A percentile compares a stretch with the other conserved stretches of the same genome.
phyloP scores from a whole-genome alignment of 2,329 filamentous ascomycete genomes.

The Phoma sp. region DNA sequence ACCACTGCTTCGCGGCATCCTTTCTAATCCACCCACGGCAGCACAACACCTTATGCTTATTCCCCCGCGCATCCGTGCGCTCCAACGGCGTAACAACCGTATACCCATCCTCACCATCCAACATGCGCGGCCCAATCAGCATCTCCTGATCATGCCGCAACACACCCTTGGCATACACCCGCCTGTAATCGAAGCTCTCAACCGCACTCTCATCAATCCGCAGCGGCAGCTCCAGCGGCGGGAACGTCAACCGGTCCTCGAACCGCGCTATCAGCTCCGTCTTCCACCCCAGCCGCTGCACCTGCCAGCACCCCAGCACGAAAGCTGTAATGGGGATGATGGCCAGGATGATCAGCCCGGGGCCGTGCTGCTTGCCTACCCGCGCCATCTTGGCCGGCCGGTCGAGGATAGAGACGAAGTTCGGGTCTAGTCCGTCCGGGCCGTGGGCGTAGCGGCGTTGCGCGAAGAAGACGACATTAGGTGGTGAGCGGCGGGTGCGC shows the following conservation, averaged over 20 bases:
- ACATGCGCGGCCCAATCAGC: constrained; percentile 88
- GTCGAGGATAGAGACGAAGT: constrained; percentile 86
- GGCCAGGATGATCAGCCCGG: constrained; percentile 80
- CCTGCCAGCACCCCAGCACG: constrained; percentile 90
- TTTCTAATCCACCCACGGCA: constrained; percentile 92
- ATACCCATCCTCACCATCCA: constrained; percentile 88
- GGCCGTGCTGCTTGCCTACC: constrained; percentile 74
- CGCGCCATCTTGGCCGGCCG: constrained; percentile 82
- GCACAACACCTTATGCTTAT: constrained; percentile 72
- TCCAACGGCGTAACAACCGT: constrained; percentile 92
- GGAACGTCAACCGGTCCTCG: constrained; percentile 87
- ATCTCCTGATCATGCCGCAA: constrained; percentile 93
- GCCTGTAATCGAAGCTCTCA: constrained; percentile 88
- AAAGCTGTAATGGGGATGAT: constrained; percentile 93
- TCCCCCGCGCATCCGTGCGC: constrained; percentile 60
- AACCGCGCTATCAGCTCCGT: constrained; percentile 87
- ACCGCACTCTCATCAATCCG: constrained; percentile 81
- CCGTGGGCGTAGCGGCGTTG: constrained; percentile 31
- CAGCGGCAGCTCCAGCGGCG: constrained; percentile 84
- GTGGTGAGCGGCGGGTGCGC: constrained; percentile 33
- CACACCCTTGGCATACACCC: constrained; percentile 75
- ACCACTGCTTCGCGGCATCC: constrained; percentile 69
- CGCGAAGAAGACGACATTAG: constrained; percentile 20
- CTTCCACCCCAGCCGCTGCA: constrained; percentile 92
- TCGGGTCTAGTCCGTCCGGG: constrained; percentile 69